These are phyloP conservation scores for Phaffia australis DNA, from an alignment of 768 basidiomycete genomes.

Conservation along the genomic window DNA sequence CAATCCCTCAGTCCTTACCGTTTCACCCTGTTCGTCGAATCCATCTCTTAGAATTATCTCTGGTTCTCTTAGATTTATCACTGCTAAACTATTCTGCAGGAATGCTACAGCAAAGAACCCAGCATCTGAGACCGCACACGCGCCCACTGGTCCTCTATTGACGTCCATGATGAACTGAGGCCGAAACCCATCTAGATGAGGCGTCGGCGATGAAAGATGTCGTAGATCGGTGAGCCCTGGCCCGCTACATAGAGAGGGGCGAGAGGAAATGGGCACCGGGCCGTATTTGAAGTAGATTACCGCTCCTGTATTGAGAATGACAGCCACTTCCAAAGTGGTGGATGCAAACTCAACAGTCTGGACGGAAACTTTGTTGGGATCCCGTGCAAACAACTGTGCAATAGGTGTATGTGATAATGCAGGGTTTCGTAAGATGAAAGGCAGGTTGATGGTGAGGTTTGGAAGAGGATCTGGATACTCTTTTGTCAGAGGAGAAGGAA, in stretches of 20 bases:
- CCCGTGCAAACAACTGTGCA: slow-evolving; percentile 32
- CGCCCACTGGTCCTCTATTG: slow-evolving; percentile 44
- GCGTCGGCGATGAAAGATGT: slow-evolving; percentile 50
- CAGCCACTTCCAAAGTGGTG: slow-evolving; percentile 39
- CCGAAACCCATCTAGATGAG: slow-evolving; percentile 46
- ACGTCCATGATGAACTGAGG: slow-evolving; percentile 54
- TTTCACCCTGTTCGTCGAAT: slow-evolving; percentile 36
- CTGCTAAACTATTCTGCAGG: slow-evolving; percentile 47
- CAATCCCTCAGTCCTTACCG: slow-evolving; percentile 26
- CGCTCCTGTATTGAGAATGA: slow-evolving; percentile 39
- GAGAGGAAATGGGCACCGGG: slow-evolving; percentile 39
- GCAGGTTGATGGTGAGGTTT: slow-evolving; percentile 53
- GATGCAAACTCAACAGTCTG: slow-evolving; percentile 37
- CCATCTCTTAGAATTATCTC: slow-evolving; percentile 51
- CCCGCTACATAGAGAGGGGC: slow-evolving; percentile 44
- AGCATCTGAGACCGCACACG: slow-evolving; percentile 58
- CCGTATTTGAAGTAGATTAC: slow-evolving; percentile 39
- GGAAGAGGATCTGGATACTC: slow-evolving; percentile 59
- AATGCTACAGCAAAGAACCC: slow-evolving; percentile 72
- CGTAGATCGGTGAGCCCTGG: slow-evolving; percentile 39
- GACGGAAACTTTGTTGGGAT: slow-evolving; percentile 37
- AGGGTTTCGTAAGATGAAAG: slow-evolving; percentile 42
- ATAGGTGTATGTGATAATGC: slow-evolving; percentile 32
- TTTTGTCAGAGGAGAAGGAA: slow-evolving; percentile 43
- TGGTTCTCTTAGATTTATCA: slow-evolving; percentile 68